These are phyloP conservation scores for Rhodotorula paludigena DNA, from an alignment of 768 basidiomycete genomes.

Conservation along the genomic window DNA sequence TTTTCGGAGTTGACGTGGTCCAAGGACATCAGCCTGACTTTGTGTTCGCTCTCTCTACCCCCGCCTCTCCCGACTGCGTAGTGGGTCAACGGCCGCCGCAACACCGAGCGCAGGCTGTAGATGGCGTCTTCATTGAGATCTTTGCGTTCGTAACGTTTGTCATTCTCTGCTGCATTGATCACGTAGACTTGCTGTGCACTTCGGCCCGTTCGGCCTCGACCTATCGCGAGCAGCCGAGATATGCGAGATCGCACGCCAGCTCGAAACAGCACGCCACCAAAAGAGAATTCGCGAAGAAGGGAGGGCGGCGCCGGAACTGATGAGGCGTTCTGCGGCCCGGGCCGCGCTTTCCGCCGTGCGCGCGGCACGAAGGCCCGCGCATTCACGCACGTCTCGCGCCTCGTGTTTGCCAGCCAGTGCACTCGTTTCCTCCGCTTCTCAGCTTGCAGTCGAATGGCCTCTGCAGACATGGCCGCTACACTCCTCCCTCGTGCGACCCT, in stretches of 20 bases:
- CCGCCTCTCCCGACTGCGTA: conserved; percentile 9
- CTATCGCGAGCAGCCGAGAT: no score
- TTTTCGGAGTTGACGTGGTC: neutral
- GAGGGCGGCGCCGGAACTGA: no score
- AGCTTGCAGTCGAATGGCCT: neutral
- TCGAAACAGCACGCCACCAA: no score
- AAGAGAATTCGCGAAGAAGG: no score
- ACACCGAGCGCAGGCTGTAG: conserved; percentile 42
- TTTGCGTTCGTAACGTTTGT: neutral
- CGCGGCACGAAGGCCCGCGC: no score
- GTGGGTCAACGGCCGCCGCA: conserved; percentile 44
- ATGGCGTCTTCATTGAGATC: neutral
- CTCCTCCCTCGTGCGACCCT: conserved; percentile 5
- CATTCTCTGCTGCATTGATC: neutral
- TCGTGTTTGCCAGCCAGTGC: no score
- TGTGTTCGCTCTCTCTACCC: neutral
- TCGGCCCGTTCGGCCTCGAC: no score
- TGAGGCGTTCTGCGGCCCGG: no score
- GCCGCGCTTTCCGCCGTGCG: no score
- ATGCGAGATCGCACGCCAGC: no score
- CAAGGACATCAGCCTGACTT: neutral
- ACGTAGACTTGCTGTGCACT: neutral
- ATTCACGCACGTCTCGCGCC: no score
- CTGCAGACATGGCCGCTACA: conserved; percentile 7
- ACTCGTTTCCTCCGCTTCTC: no score